Evolutionary conservation across 345 rosid species (phyloP), one percentile per base, ranked within the genome.

Genomic region (Ceriops decandra): DNA sequence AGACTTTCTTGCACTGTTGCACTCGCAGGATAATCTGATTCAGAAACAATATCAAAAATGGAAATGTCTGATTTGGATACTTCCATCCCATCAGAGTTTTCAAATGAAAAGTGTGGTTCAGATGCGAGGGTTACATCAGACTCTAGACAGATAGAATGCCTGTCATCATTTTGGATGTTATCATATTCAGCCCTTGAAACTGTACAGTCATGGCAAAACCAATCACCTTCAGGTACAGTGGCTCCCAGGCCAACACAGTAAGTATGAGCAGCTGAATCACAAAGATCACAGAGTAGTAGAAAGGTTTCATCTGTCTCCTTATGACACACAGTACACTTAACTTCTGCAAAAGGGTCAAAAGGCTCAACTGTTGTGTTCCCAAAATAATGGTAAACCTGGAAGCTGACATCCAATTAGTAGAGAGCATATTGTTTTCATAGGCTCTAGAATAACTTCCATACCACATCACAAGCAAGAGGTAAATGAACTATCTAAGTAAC

Each of bases 161-260:
- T 74, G 57, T 46, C 63, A 38, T 78, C 77, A 33, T 52, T 53
- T 68, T 78, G 79, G 47, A 60, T 57, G n/a, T 69, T 69, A 2
- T 74, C 66, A 32, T 81, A 87, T 66, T 83, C 82, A 10, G 68
- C 77, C 71, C 81, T 80, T 31, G 83, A 63, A 72, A 86, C 60
- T 36, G 77, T 53, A 72, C 88, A 88, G 24, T 88, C 90, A 58
- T 72, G 72, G 74, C 90, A 86, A 77, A 78, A 83, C 93, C 89
- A 88, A 75, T 88, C 93, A 52, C 86, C 87, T n/a, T 80, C 82
- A 2, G 90, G 90, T 4, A 88, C 85, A 61, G 87, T 77, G 60
- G 42, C 22, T 38, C 85, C 85, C 71, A 88, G 60, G 42, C 84
- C 93, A 54, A 78, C 83, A 64, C 88, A 88, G 66, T 79, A 84